Evolutionary conservation across 192 early-diverging fungal genomes (phyloP), one percentile per base, ranked within the genome.

Genomic region (Backusella parvicylindrica): DNA sequence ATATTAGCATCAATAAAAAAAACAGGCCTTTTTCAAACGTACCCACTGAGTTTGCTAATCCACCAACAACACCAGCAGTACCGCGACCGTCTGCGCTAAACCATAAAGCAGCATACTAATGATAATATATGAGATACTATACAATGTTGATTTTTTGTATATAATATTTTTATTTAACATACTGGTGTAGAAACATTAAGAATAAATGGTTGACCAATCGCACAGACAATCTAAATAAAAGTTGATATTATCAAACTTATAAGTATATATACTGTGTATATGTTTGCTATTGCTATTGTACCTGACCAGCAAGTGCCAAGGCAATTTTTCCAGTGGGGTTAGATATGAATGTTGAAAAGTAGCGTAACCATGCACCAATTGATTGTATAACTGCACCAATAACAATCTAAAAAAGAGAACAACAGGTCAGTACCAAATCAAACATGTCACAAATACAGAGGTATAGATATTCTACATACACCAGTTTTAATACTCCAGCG

Each of bases 161-260:
- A 53, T 23, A 67, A 15, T 28, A 53, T 63, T 11, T 23, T 23
- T 72, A n/a, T 47, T 6, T 33, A 49, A 71, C 75, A 72, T 68
- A 82, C 81, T 32, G 77, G 86, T 35, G 88, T 84, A 23, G 86
- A 84, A 13, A 83, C 75, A 26, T 87, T 86, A 36, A 89, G 69
- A 66, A 89, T 83, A 81, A 89, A 89, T 8, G 86, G 83, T 64
- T 87, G 83, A n/a, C 85, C 86, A 33, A 79, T 36, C 11, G 83
- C 85, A 23, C 77, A 81, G 50, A 89, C 66, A 65, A 84, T 56
- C 79, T 80, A 28, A 38, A 67, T 13, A n/a, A 16, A 47, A 15
- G 5, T 60, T n/a, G 15, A 40, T 23, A 31, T 33, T 21, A 64
- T 16, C 2, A 40, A 40, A 35, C 31, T 26, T 60, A 50, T 31